Base-by-base conservation (phyloP, 306 rosid species). In the Inga leiocalycina region DNA sequence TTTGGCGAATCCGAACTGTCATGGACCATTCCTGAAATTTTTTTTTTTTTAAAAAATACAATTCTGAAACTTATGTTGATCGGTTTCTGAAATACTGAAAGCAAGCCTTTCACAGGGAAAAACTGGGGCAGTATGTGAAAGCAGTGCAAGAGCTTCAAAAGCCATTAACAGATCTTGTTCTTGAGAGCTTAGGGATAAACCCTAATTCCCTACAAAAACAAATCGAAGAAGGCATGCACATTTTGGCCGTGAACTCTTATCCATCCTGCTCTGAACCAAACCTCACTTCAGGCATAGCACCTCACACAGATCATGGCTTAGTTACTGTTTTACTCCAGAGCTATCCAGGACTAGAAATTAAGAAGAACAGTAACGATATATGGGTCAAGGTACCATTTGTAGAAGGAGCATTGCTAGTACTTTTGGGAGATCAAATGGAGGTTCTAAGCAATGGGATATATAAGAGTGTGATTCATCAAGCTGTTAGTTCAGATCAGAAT, bases 221-320 rank as follows among this genome's bases (percentile, higher is more conserved):
- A 3, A 66, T 74, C 9, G 76, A 79, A 12, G 51, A 48, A 17
- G 71, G 83, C 19, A 8, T 62, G 0, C 77, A 73, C 67, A 8
- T 74, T 2, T 3, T 79, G 8, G 65, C 19, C 8, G 80, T 75
- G 9, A 84, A 84, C 66, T 54, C 19, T 9, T 79, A 84, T 52
- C 86, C 86, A 17, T 39, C 69, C 3, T 49, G 83, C 43, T 74
- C 83, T 3, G 83, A 78, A 30, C 76, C 86, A 3, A 73, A 78
- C 3, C 80, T 45, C 3, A 74, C 64, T 14, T 39, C 79, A 16
- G 83, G 86, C 2, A 1, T 78, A 4, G 74, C 69, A 0, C 76
- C 44, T 22, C 86, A 84, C 37, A 62, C 86, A 0, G 86, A 84
- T 34, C 71, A 65, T 43, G 83, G 87, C 44, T 46, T 76, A 1